These are phyloP conservation scores for Ilyonectria destructans DNA, from an alignment of 2,329 filamentous ascomycete species.

Conservation along the genomic window DNA sequence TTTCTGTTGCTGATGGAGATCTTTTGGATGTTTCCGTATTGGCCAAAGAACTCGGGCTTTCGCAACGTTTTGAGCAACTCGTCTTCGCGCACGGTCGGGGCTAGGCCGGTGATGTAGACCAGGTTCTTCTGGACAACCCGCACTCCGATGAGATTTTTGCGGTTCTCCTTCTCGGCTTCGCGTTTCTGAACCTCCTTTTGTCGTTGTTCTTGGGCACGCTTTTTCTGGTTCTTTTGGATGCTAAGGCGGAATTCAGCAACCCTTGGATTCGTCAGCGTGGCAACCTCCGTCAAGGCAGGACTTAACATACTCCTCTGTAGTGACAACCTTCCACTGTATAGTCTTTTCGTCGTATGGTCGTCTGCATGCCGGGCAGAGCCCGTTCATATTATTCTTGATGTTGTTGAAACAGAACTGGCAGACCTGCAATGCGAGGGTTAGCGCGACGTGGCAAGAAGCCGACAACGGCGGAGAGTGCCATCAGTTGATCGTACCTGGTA, in stretches of 20 bases:
- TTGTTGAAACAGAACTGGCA: slow-evolving; percentile 99
- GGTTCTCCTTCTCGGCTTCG: slow-evolving; percentile 94
- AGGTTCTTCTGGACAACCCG: slow-evolving; percentile 98
- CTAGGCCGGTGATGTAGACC: slow-evolving; percentile 96
- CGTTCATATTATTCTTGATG: slow-evolving; percentile 98
- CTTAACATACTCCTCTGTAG: slow-evolving; percentile 87
- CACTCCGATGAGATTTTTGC: slow-evolving; percentile 95
- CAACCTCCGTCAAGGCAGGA: slow-evolving; percentile 18
- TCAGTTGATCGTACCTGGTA: slow-evolving; percentile 82
- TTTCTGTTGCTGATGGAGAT: slow-evolving; percentile 98
- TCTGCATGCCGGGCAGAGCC: slow-evolving; percentile 96
- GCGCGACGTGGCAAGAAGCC: slow-evolving; percentile 41
- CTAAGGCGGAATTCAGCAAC: slow-evolving; percentile 83
- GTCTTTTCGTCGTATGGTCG: slow-evolving; percentile 97
- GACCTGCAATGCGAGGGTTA: slow-evolving; percentile 73
- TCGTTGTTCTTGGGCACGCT: slow-evolving; percentile 84
- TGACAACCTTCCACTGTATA: slow-evolving; percentile 97
- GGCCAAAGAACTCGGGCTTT: slow-evolving; percentile 94
- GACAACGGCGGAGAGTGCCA: slow-evolving; percentile 3
- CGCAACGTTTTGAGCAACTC: slow-evolving; percentile 91
- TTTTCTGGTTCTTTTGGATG: slow-evolving; percentile 93
- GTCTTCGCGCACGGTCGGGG: slow-evolving; percentile 92
- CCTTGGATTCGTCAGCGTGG: slow-evolving; percentile 60
- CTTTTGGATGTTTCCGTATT: slow-evolving; percentile 98
- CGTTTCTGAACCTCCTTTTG: slow-evolving; percentile 98